Percentiles rank a stretch among this genome's conserved stretches.
Conservation (phyloP, 176 grass and related monocot genomes). For the Bothriochloa decipiens region DNA sequence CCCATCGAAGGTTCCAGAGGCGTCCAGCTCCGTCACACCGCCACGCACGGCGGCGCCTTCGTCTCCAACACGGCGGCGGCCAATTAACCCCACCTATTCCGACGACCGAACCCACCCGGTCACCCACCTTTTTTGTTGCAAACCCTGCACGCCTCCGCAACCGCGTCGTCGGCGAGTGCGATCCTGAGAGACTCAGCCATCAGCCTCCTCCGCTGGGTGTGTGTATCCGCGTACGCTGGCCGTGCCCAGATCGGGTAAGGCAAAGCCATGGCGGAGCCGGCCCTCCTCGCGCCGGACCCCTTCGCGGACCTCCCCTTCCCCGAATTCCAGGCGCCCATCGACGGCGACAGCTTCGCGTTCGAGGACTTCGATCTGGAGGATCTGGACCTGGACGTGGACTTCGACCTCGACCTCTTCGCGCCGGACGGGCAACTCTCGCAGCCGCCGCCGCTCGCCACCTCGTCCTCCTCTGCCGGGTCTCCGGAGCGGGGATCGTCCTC, state of each 20-base stretch:
- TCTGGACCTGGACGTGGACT: constrained; percentile 53
- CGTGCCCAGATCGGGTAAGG: constrained; percentile 41
- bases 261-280: constrained; percentile 49
- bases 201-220: background rate
- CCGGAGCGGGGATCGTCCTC: constrained; percentile 12
- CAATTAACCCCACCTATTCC: background rate
- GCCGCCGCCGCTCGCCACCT: constrained; percentile 39
- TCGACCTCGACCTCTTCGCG: constrained; percentile 51
- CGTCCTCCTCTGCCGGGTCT: constrained; percentile 44
- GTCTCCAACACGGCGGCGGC: constrained; percentile 33
- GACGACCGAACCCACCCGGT: too few relatives aligned
- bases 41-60: constrained; percentile 14
- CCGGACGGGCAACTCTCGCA: constrained; percentile 24
- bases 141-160: constrained; percentile 45
- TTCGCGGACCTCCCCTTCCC: constrained; percentile 44
- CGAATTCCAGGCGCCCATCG: constrained; percentile 25
- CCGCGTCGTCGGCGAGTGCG: constrained; percentile 13
- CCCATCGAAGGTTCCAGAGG: constrained; percentile 48
- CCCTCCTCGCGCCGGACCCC: constrained; percentile 22
- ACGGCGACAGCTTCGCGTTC: constrained; percentile 28
- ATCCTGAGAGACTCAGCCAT: background rate
- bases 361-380: constrained; percentile 50
- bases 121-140: background rate
- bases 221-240: constrained; percentile 33
- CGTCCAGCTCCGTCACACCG: constrained; percentile 4